A percentile compares a stretch with the other conserved stretches of the same genome.
These are phyloP conservation scores for Emericellopsis atlantica DNA, from an alignment of 2,329 filamentous ascomycete species.

Conservation along the genomic window DNA sequence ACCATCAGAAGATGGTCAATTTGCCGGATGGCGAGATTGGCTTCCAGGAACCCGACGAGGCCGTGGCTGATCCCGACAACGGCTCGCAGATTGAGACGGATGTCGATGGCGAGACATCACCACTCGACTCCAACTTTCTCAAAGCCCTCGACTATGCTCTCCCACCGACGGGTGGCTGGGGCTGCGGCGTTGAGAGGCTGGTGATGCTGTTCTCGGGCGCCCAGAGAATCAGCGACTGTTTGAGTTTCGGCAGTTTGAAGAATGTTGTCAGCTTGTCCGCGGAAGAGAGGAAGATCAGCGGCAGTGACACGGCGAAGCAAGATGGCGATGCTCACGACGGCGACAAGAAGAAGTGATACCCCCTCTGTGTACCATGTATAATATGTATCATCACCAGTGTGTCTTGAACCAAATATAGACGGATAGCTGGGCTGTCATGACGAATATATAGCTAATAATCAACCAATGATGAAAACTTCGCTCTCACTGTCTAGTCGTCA, in stretches of 20 bases:
- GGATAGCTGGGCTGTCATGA: background rate
- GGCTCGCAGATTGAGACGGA: background rate
- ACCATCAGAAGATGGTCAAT: constrained; percentile 28
- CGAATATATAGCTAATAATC: background rate
- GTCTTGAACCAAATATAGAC: background rate
- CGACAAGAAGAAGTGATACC: background rate
- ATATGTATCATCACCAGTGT: background rate
- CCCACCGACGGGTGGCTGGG: constrained; percentile 96
- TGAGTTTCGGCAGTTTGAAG: constrained; percentile 78
- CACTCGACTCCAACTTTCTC: constrained; percentile 68
- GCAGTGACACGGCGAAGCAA: background rate
- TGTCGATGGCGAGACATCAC: constrained; percentile 30
- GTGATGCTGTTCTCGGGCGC: constrained; percentile 81
- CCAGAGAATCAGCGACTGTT: constrained; percentile 69
- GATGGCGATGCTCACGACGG: background rate
- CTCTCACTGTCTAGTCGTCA: constrained; percentile 20
- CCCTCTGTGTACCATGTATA: background rate
- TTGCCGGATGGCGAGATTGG: constrained; percentile 1
- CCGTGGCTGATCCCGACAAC: background rate
- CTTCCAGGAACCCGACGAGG: constrained; percentile 1
- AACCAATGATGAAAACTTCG: background rate
- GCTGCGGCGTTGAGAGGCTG: constrained; percentile 80
- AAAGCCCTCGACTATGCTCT: constrained; percentile 76
- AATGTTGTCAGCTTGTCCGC: constrained; percentile 34
- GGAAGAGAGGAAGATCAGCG: background rate